These are phyloP conservation scores for Chytridium lagenaria DNA, from an alignment of 371 early-diverging fungal species.

Conservation along the genomic window DNA sequence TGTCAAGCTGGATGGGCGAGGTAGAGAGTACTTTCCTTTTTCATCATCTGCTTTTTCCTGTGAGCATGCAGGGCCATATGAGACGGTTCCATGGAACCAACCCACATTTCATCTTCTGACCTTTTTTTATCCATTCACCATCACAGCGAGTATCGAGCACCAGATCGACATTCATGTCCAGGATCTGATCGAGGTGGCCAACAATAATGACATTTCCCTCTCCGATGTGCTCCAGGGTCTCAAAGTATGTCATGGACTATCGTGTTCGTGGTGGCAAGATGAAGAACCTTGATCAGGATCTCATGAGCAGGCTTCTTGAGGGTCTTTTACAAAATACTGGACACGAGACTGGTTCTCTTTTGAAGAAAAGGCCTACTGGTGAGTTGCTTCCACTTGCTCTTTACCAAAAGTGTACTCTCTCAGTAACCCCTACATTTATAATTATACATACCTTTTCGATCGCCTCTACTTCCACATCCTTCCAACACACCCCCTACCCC, in stretches of 20 bases:
- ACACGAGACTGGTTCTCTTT: conserved; percentile 60
- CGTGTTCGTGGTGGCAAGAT: conserved; percentile 85
- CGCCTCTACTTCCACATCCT: too few relatives aligned
- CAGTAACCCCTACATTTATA: too few relatives aligned
- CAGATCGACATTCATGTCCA: conserved; percentile 85
- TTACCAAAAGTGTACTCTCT: too few relatives aligned
- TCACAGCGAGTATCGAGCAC: conserved; percentile 62
- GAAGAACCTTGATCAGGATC: conserved; percentile 74
- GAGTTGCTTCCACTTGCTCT: not conserved
- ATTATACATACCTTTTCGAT: too few relatives aligned
- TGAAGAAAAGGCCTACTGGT: conserved; percentile 38
- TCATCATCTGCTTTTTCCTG: not conserved
- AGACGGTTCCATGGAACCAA: too few relatives aligned
- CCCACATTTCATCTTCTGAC: too few relatives aligned
- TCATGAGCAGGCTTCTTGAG: conserved; percentile 87
- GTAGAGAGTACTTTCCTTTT: conserved; percentile 27
- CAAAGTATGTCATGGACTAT: conserved; percentile 91
- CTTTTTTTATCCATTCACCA: not conserved
- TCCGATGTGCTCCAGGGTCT: conserved; percentile 87
- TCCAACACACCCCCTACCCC: not conserved
- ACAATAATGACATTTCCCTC: conserved; percentile 76
- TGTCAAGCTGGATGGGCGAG: conserved; percentile 54
- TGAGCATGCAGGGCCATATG: too few relatives aligned
- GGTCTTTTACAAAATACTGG: conserved; percentile 82
- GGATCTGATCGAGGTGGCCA: conserved; percentile 63